phyloP scores from a whole-genome alignment of 805 yeast species.

The Ogataea nonfermentans region DNA sequence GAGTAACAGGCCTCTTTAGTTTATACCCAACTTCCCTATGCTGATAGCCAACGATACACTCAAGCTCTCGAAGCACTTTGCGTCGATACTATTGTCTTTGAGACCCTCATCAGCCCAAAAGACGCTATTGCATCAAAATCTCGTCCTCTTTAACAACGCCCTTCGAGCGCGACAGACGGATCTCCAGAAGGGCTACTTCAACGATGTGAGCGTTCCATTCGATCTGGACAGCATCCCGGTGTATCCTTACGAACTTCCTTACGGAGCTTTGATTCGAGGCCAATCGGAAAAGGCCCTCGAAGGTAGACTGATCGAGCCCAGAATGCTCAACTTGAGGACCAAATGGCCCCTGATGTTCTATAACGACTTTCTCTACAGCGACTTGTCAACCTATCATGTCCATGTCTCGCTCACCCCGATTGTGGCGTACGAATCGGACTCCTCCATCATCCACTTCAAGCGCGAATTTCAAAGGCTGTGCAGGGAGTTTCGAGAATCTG shows the following conservation, averaged over 20 bases:
- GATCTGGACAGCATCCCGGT: slow-evolving; percentile 9
- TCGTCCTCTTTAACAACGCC: slow-evolving; percentile 18
- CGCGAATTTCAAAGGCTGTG: slow-evolving; percentile 11
- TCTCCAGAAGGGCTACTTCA: slow-evolving; percentile 23
- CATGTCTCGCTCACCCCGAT: slow-evolving; percentile 30
- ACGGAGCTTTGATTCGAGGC: slow-evolving; percentile 26
- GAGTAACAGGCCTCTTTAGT: too few relatives aligned
- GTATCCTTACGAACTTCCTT: slow-evolving; percentile 24
- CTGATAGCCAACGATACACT: slow-evolving; percentile 4
- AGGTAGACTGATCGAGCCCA: slow-evolving; percentile 23
- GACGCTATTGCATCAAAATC: slow-evolving; percentile 13
- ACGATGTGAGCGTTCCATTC: slow-evolving; percentile 21
- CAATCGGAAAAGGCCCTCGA: slow-evolving; percentile 13
- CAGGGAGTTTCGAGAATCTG: slow-evolving; percentile 8
- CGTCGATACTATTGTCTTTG: slow-evolving; percentile 19
- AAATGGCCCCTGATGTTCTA: slow-evolving; percentile 26
- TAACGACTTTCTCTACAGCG: slow-evolving; percentile 16
- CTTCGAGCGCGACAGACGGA: slow-evolving; percentile 18
- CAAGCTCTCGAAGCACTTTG: slow-evolving; percentile 7
- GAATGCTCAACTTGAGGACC: slow-evolving; percentile 13
- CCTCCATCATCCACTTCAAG: slow-evolving; percentile 14
- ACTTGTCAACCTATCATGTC: slow-evolving; percentile 13
- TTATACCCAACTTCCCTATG: not conserved
- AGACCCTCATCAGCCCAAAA: slow-evolving; percentile 16
- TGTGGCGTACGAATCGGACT: slow-evolving; percentile 17